phyloP scores from a whole-genome alignment of 768 basidiomycete species.

The Suillus cothurnatus region DNA sequence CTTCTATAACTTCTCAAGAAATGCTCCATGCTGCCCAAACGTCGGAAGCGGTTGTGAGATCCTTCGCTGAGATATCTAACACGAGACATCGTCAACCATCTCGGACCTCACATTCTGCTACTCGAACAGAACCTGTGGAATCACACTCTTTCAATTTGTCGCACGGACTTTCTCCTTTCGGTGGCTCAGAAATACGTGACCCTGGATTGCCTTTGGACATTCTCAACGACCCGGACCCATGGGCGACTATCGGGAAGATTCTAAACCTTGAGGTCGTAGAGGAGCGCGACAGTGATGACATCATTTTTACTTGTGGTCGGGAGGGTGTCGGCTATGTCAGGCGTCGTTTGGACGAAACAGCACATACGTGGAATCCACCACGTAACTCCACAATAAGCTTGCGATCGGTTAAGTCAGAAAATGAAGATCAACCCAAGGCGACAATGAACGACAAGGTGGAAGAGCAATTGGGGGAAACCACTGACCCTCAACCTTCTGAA shows the following conservation, averaged over 20 bases:
- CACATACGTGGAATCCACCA: background rate
- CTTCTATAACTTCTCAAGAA: background rate
- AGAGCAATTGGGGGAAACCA: background rate
- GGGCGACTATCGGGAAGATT: conserved; percentile 33
- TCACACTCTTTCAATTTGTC: background rate
- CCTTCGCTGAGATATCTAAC: background rate
- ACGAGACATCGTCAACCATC: background rate
- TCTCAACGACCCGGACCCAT: conserved; percentile 33
- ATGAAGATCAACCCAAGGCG: background rate
- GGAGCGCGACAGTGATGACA: background rate
- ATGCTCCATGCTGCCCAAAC: no score
- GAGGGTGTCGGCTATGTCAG: conserved; percentile 30
- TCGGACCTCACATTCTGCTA: background rate
- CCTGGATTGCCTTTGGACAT: conserved; percentile 23
- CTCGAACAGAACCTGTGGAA: background rate
- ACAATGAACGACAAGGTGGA: background rate
- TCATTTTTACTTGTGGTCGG: conserved; percentile 24
- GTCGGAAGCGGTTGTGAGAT: background rate
- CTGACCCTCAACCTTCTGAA: background rate
- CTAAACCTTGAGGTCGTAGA: conserved; percentile 16
- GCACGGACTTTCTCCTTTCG: background rate
- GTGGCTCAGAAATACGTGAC: background rate
- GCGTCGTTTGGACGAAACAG: background rate
- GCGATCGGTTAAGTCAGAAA: background rate
- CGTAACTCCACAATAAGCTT: no score